These are phyloP conservation scores for Auriscalpium vulgare DNA, from an alignment of 768 basidiomycete species.

Conservation along the genomic window DNA sequence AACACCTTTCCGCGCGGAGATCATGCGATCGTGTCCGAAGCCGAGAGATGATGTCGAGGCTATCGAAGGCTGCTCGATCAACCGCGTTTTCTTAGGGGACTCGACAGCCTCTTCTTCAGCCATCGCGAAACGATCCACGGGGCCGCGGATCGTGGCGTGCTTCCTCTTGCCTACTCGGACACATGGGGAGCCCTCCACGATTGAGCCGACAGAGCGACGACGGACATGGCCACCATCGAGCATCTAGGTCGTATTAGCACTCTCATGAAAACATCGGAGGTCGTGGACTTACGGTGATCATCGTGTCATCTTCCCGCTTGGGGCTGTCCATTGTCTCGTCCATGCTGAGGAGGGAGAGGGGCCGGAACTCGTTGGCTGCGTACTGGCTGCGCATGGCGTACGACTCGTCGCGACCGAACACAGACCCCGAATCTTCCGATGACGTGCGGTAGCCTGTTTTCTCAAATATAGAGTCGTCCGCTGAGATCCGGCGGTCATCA, in stretches of 20 bases:
- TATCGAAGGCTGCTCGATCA: constrained; percentile 59
- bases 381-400: constrained; percentile 26
- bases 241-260: constrained; percentile 41
- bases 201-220: constrained; percentile 56
- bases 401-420: constrained; percentile 47
- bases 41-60: constrained; percentile 54
- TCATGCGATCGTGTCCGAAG: constrained; percentile 65
- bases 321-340: constrained; percentile 36
- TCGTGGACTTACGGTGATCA: constrained; percentile 55
- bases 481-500: constrained; percentile 26
- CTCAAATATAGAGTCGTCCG: constrained; percentile 34
- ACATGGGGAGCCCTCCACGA: constrained; percentile 66
- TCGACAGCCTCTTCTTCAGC: constrained; percentile 27
- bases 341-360: constrained; percentile 56
- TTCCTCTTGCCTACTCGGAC: constrained; percentile 58
- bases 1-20: constrained; percentile 51
- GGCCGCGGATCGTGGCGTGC: constrained; percentile 19
- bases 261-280: neutral
- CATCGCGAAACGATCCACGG: constrained; percentile 12
- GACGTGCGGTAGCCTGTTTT: constrained; percentile 41
- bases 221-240: constrained; percentile 71
- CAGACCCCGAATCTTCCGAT: constrained; percentile 48
- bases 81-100: constrained; percentile 36
- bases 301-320: constrained; percentile 66
- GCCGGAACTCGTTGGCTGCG: constrained; percentile 50